Conservation (phyloP, 139 green algal species). For the Micractinium conductrix region DNA sequence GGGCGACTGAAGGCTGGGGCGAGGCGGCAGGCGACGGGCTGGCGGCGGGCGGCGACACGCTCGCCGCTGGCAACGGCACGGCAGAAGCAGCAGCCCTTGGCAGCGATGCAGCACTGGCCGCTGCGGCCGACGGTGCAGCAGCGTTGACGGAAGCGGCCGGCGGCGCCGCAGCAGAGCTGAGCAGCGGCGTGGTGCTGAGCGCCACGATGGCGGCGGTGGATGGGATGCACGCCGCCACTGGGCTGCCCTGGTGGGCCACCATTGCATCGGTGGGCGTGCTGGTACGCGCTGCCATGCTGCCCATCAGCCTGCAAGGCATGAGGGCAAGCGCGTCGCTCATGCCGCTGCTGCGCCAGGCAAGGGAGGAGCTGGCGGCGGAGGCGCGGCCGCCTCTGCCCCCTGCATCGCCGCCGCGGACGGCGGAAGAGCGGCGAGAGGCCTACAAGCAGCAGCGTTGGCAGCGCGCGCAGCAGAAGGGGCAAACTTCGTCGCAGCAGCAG, state of each 20-base stretch:
- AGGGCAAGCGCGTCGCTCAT: constrained; percentile 31
- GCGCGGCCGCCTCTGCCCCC: not conserved
- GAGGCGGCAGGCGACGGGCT: not conserved
- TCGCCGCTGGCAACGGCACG: too few species aligned
- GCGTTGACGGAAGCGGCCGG: not conserved
- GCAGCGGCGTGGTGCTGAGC: too few species aligned
- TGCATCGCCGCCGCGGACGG: not conserved
- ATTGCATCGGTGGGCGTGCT: constrained; percentile 40
- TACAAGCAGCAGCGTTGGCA: constrained; percentile 41
- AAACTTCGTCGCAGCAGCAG: not conserved
- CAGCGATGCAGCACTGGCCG: not conserved
- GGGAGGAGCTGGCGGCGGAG: not conserved
- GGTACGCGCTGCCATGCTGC: constrained; percentile 54
- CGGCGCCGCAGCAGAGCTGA: too few species aligned
- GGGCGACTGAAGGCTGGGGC: not conserved
- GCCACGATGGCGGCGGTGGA: constrained; percentile 47
- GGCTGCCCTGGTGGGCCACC: constrained; percentile 73
- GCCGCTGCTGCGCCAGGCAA: constrained; percentile 37
- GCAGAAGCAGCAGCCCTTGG: not conserved
- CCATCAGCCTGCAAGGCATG: constrained; percentile 49
- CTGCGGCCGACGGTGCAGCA: not conserved
- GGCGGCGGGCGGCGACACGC: not conserved
- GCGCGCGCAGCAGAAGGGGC: constrained; percentile 26
- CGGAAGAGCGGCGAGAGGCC: not conserved
- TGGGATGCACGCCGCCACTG: constrained; percentile 52